A percentile compares a stretch with the other conserved stretches of the same genome.
These are phyloP conservation scores for Macrophomina phaseolina DNA, from an alignment of 2,329 filamentous ascomycete species.

Conservation along the genomic window DNA sequence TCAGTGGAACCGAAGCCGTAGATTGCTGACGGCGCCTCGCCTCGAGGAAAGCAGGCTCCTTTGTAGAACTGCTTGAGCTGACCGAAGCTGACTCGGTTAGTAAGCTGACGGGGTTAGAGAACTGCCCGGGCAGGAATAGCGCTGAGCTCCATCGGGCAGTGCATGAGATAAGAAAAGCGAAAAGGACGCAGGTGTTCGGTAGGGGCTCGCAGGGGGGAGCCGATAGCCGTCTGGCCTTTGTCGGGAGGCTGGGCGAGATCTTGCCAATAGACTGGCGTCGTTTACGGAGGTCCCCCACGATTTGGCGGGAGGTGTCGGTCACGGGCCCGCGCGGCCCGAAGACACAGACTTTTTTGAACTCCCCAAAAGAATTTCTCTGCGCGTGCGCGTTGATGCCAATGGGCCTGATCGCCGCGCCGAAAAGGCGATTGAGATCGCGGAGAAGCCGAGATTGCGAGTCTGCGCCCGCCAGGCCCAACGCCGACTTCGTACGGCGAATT, in stretches of 20 bases:
- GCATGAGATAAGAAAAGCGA: background rate
- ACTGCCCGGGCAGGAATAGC: background rate
- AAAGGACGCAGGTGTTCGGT: background rate
- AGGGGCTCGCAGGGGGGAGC: constrained; percentile 11
- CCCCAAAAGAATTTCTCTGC: background rate
- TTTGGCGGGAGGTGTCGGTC: background rate
- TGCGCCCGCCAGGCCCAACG: background rate
- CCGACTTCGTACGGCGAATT: background rate
- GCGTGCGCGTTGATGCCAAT: background rate
- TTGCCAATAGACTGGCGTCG: background rate
- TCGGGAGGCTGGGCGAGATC: background rate
- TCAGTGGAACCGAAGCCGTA: no score
- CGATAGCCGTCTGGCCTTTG: background rate
- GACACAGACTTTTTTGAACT: background rate
- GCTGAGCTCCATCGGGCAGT: background rate
- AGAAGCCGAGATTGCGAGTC: background rate
- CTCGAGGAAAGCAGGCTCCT: no score
- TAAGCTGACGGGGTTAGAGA: constrained; percentile 1
- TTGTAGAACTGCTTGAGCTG: background rate
- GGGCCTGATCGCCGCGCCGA: background rate
- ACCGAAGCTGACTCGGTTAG: background rate
- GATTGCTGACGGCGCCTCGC: no score
- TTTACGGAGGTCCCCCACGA: background rate
- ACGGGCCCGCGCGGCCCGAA: constrained; percentile 1
- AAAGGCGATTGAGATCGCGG: background rate